Percentiles rank a stretch among this genome's conserved stretches.
Conservation (phyloP, 768 basidiomycete genomes). For the Termitomyces sp. region DNA sequence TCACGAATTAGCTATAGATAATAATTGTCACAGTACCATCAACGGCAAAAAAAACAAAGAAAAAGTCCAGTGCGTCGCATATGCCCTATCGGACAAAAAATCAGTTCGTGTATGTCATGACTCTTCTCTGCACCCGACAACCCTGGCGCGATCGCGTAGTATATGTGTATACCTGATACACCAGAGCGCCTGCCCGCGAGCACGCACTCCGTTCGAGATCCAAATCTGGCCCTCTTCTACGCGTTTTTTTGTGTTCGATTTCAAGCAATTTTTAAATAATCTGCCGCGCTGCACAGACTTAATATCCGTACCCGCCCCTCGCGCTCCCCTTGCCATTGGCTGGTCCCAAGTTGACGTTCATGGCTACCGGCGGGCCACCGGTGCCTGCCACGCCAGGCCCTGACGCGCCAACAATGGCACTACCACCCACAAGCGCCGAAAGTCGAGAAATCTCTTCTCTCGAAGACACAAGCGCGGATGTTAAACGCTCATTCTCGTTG, state of each 20-base stretch:
- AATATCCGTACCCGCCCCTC: constrained; percentile 2
- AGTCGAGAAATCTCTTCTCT: constrained; percentile 91
- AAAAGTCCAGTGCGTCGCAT: neutral
- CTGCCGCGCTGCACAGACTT: neutral
- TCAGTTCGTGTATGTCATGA: neutral
- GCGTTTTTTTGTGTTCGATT: neutral
- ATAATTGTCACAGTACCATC: neutral
- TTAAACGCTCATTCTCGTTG: constrained; percentile 94
- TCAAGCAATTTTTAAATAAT: too few relatives aligned
- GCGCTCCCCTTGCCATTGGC: constrained; percentile 1
- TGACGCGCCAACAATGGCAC: constrained; percentile 44
- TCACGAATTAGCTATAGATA: neutral
- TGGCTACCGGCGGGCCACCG: neutral
- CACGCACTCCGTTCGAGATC: neutral
- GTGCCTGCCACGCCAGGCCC: constrained; percentile 22
- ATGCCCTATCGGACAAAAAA: neutral
- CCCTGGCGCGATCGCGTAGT: neutral
- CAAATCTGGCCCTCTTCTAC: neutral
- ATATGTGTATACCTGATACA: constrained; percentile 1
- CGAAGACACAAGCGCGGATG: constrained; percentile 79
- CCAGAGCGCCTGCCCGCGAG: neutral
- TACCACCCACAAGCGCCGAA: constrained; percentile 64
- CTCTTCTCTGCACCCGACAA: neutral
- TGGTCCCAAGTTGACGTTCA: constrained; percentile 1
- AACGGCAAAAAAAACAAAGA: neutral